A percentile compares a stretch with the other conserved stretches of the same genome.
These are phyloP conservation scores for Fraxinus nigra DNA, from an alignment of 305 asterid genomes.

Conservation along the genomic window DNA sequence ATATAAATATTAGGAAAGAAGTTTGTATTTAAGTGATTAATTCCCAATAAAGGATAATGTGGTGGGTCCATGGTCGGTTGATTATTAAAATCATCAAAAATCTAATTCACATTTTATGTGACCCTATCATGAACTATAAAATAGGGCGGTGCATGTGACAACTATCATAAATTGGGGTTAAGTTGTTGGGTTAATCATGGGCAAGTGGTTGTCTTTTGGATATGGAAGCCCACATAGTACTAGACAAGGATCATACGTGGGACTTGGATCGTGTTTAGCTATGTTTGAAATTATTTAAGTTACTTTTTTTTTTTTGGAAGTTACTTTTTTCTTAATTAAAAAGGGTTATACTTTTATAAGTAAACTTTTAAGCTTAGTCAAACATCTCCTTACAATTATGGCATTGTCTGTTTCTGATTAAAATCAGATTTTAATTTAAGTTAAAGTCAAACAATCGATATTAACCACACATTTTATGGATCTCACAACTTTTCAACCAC, in stretches of 20 bases:
- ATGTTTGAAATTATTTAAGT: background rate
- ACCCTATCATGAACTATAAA: constrained; percentile 8
- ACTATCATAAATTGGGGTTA: background rate
- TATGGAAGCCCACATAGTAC: background rate
- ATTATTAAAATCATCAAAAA: constrained; percentile 23
- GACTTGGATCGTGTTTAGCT: background rate
- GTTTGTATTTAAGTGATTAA: constrained; percentile 32
- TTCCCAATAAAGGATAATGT: constrained; percentile 27
- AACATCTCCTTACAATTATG: background rate
- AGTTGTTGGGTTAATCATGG: background rate
- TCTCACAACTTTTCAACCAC: no score
- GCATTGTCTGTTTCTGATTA: no score
- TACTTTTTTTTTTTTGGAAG: background rate
- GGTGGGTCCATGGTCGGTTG: constrained; percentile 51
- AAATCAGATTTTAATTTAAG: no score
- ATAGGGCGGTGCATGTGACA: constrained; percentile 15
- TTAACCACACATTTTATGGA: no score
- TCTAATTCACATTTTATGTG: constrained; percentile 1
- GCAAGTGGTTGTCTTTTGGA: background rate
- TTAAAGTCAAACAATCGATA: no score
- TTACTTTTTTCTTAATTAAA: background rate
- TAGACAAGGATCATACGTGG: background rate
- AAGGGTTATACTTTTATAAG: background rate
- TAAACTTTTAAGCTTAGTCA: background rate
- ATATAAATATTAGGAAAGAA: constrained; percentile 30